A percentile compares a stretch with the other conserved stretches of the same genome.
Evolutionary conservation across 345 rosid species (phyloP).

Genomic region (Syzygium grande): DNA sequence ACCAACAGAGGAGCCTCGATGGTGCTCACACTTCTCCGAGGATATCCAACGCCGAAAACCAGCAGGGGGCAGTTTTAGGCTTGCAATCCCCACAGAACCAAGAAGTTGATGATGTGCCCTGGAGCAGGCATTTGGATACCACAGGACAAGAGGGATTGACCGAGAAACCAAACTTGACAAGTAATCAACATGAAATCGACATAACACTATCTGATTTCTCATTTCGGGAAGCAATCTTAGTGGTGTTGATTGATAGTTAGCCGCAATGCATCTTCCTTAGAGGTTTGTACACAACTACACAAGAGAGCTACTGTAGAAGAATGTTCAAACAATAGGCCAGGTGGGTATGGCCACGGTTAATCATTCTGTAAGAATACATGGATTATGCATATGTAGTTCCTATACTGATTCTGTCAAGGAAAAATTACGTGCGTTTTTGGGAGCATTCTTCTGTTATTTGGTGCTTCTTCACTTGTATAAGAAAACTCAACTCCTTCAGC

Average conservation of each 20-base stretch:
- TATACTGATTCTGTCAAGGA: not conserved
- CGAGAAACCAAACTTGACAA: constrained; percentile 11
- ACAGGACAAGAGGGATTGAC: constrained; percentile 5
- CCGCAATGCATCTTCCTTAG: not conserved
- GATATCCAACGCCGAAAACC: constrained; percentile 12
- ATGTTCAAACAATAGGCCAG: not conserved
- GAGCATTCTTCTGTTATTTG: not conserved
- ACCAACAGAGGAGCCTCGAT: not conserved
- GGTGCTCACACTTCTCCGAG: constrained; percentile 19
- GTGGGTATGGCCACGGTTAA: not conserved
- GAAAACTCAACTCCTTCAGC: not conserved
- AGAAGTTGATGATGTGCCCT: constrained; percentile 1
- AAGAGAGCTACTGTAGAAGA: not conserved
- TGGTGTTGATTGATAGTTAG: not conserved
- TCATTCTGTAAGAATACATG: not conserved
- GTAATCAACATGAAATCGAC: constrained; percentile 16
- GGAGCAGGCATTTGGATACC: not conserved
- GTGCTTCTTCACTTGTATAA: not conserved
- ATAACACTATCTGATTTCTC: constrained; percentile 19
- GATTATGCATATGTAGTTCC: not conserved
- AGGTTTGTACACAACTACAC: not conserved
- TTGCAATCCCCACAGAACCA: constrained; percentile 9
- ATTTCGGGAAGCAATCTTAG: constrained; percentile 2
- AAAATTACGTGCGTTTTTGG: not conserved
- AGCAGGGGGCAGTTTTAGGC: constrained; percentile 44